Evolutionary conservation across 352 stramenopile genomes (phyloP).

Genomic region (Pythium vanterpoolii): DNA sequence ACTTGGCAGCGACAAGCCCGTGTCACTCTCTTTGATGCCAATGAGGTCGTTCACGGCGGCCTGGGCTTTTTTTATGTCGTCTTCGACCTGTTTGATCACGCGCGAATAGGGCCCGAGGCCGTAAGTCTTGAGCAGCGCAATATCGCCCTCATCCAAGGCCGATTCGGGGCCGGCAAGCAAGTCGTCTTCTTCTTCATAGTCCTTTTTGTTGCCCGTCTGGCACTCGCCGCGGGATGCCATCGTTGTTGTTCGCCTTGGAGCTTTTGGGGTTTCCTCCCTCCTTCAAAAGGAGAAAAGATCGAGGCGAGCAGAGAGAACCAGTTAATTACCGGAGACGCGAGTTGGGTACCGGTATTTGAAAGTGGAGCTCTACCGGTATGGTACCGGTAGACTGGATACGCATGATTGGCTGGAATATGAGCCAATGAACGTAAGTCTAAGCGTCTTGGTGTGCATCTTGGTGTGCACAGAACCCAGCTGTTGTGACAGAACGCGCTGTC

Average conservation of each 20-base stretch:
- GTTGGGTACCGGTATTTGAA: neutral
- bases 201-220: constrained; percentile 94
- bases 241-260: neutral
- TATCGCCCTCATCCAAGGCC: constrained; percentile 94
- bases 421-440: neutral
- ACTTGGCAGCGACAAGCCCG: constrained; percentile 95
- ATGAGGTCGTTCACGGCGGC: constrained; percentile 90
- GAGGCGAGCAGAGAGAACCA: neutral
- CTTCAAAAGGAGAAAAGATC: constrained; percentile 4
- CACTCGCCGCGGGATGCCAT: constrained; percentile 82
- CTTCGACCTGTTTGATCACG: constrained; percentile 96
- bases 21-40: constrained; percentile 99
- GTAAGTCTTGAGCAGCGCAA: constrained; percentile 99
- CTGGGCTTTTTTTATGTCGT: constrained; percentile 98
- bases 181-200: constrained; percentile 95
- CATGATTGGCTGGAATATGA: neutral
- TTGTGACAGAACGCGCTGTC: neutral
- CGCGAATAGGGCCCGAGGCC: constrained; percentile 96
- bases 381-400: too few relatives aligned
- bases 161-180: constrained; percentile 72
- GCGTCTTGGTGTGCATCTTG: too few relatives aligned
- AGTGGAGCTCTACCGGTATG: neutral
- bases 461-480: neutral
- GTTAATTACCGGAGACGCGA: neutral
- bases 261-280: neutral